Base-by-base conservation (phyloP, 768 basidiomycete genomes). In the Nidularia pulvinata region DNA sequence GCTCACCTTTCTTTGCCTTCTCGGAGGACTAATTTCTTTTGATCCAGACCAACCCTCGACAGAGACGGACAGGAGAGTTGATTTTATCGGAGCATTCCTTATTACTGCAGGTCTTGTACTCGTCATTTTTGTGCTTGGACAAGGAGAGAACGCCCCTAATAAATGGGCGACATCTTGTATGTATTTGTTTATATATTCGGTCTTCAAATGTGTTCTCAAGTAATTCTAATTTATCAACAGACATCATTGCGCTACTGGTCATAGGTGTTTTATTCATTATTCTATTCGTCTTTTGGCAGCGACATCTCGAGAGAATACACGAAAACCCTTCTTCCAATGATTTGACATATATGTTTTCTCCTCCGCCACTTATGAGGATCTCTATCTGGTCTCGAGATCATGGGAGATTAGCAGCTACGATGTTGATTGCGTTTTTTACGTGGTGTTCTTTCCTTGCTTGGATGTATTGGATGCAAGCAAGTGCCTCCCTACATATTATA, bases 61-160 rank as follows among this genome's bases (percentile, higher is more conserved):
- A 7, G 34, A 49, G 49, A 37, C n/a, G 9, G 49, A 50, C 30
- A 36, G 69, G 34, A 72, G 85, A 0, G 74, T 93, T 0, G 91
- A 93, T 59, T 92, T 88, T 87, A 64, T 89, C 13, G 91, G 91
- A 6, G 89, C 87, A 0, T 63, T 77, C 7, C 65, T 91, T n/a
- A 61, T 71, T 16, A 91, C 88, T 1, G 61, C 71, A 0, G 89
- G 88, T 0, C 69, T 93, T 32, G 80, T 85, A 0, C 68, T 92
- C 1, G 72, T 93, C 52, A 74, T 86, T 5, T 92, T 91, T 59
- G 83, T 84, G 1, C 76, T 93, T 13, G 82, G 82, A 33, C 81
- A 88, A 56, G 87, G 82, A 2, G 72, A 76, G n/a, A 69, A 76
- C 14, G 86, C 83, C 3, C 73, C 79, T 0, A 46, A 82, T 4